These are phyloP conservation scores for Colletotrichum plurivorum DNA, from an alignment of 2,329 filamentous ascomycete genomes.

Conservation along the genomic window DNA sequence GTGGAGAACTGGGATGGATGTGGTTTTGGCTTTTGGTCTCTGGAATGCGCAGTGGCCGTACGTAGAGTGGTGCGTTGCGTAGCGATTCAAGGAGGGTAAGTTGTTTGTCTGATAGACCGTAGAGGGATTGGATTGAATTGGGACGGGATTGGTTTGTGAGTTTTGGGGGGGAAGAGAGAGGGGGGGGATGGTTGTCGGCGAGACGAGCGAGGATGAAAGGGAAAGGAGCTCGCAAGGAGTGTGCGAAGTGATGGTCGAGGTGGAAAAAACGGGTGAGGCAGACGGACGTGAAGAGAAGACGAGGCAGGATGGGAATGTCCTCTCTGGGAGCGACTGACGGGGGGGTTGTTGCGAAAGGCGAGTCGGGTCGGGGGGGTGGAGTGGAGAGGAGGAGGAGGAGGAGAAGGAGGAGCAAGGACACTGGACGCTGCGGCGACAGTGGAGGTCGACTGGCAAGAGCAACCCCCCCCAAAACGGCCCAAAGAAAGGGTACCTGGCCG, in stretches of 20 bases:
- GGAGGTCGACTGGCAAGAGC: constrained; percentile 28
- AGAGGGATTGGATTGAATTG: constrained; percentile 38
- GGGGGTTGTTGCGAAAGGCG: constrained; percentile 41
- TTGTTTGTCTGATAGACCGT: constrained; percentile 34
- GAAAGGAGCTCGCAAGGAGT: constrained; percentile 42
- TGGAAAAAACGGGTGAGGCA: constrained; percentile 41
- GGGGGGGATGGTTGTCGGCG: constrained; percentile 33
- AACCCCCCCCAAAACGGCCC: not conserved
- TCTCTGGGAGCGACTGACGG: constrained; percentile 40
- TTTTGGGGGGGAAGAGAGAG: constrained; percentile 12
- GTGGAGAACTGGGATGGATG: constrained; percentile 42
- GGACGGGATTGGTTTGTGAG: constrained; percentile 21
- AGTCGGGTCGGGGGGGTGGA: constrained; percentile 36
- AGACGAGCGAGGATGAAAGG: constrained; percentile 40
- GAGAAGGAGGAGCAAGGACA: constrained; percentile 27
- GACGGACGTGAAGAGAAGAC: constrained; percentile 41
- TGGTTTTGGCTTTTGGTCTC: constrained; percentile 36
- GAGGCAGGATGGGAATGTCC: constrained; percentile 42
- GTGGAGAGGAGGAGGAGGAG: constrained; percentile 28
- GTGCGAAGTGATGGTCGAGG: constrained; percentile 40
- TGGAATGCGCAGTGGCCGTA: constrained; percentile 19
- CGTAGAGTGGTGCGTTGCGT: constrained; percentile 29
- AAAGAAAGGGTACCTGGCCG: constrained; percentile 1
- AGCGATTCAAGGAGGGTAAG: constrained; percentile 39
- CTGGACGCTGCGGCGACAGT: constrained; percentile 17